Evolutionary conservation across 78 protist genomes (phyloP).

Genomic region (Monocercomonoides exilis): DNA sequence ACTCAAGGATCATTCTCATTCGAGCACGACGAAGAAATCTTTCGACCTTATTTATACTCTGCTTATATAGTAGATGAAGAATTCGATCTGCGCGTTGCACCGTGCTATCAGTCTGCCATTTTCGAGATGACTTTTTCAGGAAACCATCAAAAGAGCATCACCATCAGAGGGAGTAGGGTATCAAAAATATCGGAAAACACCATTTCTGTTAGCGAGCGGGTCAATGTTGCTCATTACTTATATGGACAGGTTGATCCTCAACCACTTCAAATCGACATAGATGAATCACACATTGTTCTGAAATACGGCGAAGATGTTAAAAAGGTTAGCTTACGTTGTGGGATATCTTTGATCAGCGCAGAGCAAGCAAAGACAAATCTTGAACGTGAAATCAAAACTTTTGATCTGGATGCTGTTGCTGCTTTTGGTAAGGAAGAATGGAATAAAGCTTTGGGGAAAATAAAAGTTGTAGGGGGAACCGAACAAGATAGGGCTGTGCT

Average conservation of each 20-base stretch:
- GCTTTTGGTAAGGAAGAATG: background rate
- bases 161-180: too few species aligned
- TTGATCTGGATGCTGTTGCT: background rate
- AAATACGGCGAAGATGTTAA: background rate
- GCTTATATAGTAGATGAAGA: background rate
- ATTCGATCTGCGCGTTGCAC: background rate
- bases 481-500: background rate
- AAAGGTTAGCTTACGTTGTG: background rate
- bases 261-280: background rate
- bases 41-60: background rate
- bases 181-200: too few species aligned
- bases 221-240: too few species aligned
- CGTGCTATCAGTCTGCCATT: background rate
- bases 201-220: too few species aligned
- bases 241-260: background rate
- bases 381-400: background rate
- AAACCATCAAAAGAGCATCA: background rate
- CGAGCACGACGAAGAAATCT: background rate
- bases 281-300: background rate
- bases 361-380: background rate
- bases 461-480: background rate
- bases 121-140: background rate
- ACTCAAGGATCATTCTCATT: background rate
- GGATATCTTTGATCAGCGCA: background rate
- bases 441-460: background rate